These are phyloP conservation scores for Trichoderma gamsii DNA, from an alignment of 495 filamentous ascomycete species.

Conservation along the genomic window DNA sequence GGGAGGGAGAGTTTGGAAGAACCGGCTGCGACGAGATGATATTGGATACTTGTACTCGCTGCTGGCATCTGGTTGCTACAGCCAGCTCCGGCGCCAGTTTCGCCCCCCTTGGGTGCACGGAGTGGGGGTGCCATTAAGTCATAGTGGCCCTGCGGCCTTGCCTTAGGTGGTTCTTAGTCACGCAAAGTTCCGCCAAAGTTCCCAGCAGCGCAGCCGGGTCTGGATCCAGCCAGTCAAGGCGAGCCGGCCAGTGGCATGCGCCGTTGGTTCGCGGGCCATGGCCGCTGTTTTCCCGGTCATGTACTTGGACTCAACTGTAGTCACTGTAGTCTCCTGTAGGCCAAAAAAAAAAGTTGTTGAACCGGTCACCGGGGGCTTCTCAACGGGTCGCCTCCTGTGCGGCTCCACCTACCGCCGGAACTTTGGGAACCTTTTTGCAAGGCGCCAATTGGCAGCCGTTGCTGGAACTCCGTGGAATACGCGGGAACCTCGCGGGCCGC, in stretches of 20 bases:
- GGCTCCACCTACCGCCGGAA: background rate
- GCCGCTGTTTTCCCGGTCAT: background rate
- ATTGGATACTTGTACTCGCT: background rate
- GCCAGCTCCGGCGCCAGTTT: background rate
- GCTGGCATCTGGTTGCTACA: too few relatives aligned
- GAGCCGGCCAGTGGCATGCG: background rate
- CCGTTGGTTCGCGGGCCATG: background rate
- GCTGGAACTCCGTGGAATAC: background rate
- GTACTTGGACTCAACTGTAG: too few relatives aligned
- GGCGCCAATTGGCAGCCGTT: background rate
- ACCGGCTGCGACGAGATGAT: background rate
- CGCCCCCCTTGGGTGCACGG: constrained; percentile 6
- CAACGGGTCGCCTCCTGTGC: too few relatives aligned
- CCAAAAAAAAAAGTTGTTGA: background rate
- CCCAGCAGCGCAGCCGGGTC: background rate
- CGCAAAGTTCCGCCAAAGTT: constrained; percentile 10
- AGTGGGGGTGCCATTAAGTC: constrained; percentile 6
- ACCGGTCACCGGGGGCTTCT: too few relatives aligned
- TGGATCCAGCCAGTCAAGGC: background rate
- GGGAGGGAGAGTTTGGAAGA: background rate
- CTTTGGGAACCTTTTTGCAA: constrained; percentile 14
- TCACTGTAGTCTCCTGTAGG: too few relatives aligned
- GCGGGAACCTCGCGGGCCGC: too few relatives aligned
- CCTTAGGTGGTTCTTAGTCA: background rate
- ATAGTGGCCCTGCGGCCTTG: background rate